Conservation (phyloP, 129 eudicot genomes). For the Flaveria brownii region DNA sequence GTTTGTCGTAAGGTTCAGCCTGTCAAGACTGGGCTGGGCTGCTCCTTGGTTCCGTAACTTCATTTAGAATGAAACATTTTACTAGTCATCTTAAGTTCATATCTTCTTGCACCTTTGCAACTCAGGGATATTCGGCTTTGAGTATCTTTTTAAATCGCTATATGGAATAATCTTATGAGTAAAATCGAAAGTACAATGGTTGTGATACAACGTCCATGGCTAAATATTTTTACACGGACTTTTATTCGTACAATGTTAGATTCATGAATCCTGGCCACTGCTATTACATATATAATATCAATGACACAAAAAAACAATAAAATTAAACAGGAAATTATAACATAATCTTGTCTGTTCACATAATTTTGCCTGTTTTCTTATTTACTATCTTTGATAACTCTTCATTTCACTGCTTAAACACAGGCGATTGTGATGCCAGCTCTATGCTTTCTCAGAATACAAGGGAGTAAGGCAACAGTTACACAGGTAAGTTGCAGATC, state of each 20-base stretch:
- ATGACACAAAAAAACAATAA: neutral
- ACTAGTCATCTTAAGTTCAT: too few species aligned
- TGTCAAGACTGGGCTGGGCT: too few species aligned
- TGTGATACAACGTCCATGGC: neutral
- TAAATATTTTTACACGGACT: neutral
- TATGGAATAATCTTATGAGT: too few species aligned
- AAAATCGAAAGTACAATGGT: too few species aligned
- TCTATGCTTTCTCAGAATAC: slow-evolving; percentile 61
- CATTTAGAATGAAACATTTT: too few species aligned
- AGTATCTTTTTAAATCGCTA: too few species aligned
- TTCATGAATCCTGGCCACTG: neutral
- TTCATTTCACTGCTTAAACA: neutral
- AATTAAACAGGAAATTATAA: neutral
- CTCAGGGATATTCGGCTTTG: too few species aligned
- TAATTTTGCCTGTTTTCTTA: neutral
- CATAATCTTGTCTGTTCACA: neutral
- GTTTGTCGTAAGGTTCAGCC: too few species aligned
- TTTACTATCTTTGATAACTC: neutral
- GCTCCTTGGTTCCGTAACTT: too few species aligned
- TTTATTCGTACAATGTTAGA: neutral
- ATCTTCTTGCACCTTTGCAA: too few species aligned
- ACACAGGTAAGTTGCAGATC: slow-evolving; percentile 55
- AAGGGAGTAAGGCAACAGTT: slow-evolving; percentile 62
- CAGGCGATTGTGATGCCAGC: slow-evolving; percentile 90
- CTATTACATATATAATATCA: neutral